These are phyloP conservation scores for Medicago lupulina DNA, from an alignment of 306 rosid species.

Conservation along the genomic window DNA sequence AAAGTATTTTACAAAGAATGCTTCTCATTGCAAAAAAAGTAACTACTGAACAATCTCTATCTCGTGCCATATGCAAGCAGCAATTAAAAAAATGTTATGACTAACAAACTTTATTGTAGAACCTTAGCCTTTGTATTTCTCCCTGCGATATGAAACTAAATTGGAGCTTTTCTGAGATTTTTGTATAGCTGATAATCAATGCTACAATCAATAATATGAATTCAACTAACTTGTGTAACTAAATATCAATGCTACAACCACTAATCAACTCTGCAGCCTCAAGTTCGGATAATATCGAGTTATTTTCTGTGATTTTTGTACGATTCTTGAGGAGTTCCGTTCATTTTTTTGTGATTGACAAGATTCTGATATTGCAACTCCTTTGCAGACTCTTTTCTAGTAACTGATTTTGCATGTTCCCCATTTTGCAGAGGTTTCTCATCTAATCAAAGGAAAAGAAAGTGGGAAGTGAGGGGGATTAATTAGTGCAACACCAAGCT, in stretches of 20 bases:
- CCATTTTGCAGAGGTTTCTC: constrained; percentile 39
- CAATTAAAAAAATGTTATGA: not conserved
- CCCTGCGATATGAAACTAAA: not conserved
- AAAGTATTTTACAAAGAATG: not conserved
- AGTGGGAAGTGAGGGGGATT: too few relatives aligned
- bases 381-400: constrained; percentile 34
- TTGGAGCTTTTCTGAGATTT: not conserved
- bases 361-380: constrained; percentile 42
- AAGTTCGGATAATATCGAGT: constrained; percentile 49
- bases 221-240: constrained; percentile 40
- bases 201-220: constrained; percentile 1
- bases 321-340: constrained; percentile 48
- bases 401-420: constrained; percentile 43
- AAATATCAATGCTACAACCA: constrained; percentile 69
- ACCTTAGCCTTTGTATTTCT: not conserved
- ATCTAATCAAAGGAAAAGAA: constrained; percentile 41
- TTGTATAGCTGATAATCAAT: constrained; percentile 72
- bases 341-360: constrained; percentile 36
- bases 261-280: constrained; percentile 67
- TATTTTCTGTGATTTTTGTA: constrained; percentile 49
- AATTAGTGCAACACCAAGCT: not conserved
- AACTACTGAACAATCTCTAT: constrained; percentile 10
- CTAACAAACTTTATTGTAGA: not conserved
- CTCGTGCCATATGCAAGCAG: not conserved
- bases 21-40: not conserved